Evolutionary conservation across 2,329 filamentous ascomycete genomes (phyloP), one percentile per base, ranked within the genome.

Genomic region (Exophiala bonariae): DNA sequence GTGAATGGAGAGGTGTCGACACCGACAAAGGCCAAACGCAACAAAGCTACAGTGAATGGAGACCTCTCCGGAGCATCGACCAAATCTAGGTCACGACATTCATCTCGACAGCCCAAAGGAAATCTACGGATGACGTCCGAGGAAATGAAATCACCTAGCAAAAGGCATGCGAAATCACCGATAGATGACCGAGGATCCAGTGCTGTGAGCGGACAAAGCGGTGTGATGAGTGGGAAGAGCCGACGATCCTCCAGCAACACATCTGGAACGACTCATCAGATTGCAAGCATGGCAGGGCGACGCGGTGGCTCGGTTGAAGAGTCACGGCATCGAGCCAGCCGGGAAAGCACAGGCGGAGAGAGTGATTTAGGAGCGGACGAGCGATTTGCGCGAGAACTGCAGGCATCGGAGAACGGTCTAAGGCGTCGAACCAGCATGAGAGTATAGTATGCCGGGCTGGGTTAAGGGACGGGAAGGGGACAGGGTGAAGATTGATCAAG

Each of bases 91-190:
- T 73, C 71, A 32, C 66, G 69, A 9, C 68, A 72, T 37, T 71
- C 69, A 6, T 73, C 71, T 22, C 69, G 69, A 32, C 71, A 73
- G 51, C 65, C 70, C 18, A 68, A 68, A 41, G 63, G 68, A 44
- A 57, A 66, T 30, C 68, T 72, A 30, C 59, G 69, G 14, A 70
- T 68, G 47, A 60, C 63, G 14, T 63, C 67, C 4, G 68, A 72
- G 23, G 49, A 50, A n/a, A 44, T 44, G 17, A 44, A 46, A 36
- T 44, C 54, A 17, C 51, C 54, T 7, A 50, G 32, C 35, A 57
- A 55, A 18, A 10, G 41, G 11, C 28, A 36, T 22, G 38, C 51
- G 11, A 52, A 52, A 30, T 20, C 43, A 6, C 38, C 37, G 28
- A 47, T 16, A 9, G 41, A 49, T 38, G 52, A 47, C 32, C 47